These are phyloP conservation scores for Magnolia kwangsiensis DNA, from an alignment of 164 flowering plant genomes.

Conservation along the genomic window DNA sequence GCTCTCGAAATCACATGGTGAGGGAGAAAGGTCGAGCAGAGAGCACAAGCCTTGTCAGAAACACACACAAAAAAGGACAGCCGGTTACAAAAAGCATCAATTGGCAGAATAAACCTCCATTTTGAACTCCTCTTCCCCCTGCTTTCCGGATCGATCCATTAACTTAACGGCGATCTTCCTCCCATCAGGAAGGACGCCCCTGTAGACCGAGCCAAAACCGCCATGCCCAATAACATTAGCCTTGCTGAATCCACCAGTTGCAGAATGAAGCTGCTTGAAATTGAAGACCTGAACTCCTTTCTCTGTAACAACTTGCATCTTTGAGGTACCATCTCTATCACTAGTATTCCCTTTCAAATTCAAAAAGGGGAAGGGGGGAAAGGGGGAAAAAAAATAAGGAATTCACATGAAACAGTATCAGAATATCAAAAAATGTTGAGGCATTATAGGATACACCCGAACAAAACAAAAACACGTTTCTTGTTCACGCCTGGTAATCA, in stretches of 20 bases:
- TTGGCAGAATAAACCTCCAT: slow-evolving; percentile 56
- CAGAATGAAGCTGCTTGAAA: slow-evolving; percentile 89
- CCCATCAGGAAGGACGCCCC: slow-evolving; percentile 80
- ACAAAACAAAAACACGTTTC: too few species aligned
- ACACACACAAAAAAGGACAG: background rate
- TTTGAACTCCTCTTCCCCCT: slow-evolving; percentile 91
- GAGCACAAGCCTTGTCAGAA: background rate
- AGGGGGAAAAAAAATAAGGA: background rate
- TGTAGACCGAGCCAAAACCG: slow-evolving; percentile 81
- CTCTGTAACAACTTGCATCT: slow-evolving; percentile 42
- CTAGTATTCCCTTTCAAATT: slow-evolving; percentile 38
- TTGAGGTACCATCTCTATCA: slow-evolving; percentile 27
- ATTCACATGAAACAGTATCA: background rate
- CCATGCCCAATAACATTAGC: slow-evolving; percentile 89
- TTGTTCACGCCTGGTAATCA: too few species aligned
- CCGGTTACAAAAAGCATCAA: background rate
- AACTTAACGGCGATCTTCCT: slow-evolving; percentile 83
- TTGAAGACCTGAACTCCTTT: slow-evolving; percentile 74
- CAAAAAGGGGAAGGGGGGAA: background rate
- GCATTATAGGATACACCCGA: too few species aligned
- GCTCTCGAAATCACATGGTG: background rate
- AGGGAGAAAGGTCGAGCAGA: background rate
- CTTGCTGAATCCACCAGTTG: slow-evolving; percentile 86
- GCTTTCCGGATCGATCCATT: slow-evolving; percentile 84
- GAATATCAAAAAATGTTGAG: too few species aligned